phyloP scores from a whole-genome alignment of 768 basidiomycete genomes.

The Xerocomellus intermedius region DNA sequence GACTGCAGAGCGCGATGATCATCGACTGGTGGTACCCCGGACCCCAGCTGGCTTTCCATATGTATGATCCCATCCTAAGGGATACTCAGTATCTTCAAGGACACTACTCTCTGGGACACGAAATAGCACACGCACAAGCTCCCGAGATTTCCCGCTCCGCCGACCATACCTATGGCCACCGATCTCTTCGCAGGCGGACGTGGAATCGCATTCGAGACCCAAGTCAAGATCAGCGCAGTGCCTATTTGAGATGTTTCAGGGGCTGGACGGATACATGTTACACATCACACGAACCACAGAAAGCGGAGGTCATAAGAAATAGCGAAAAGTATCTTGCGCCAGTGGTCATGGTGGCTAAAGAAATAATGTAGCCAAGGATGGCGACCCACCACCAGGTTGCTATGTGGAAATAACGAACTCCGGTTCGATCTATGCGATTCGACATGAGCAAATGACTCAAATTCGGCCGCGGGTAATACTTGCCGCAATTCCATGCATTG shows the following conservation, averaged over 20 bases:
- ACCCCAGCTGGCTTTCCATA: constrained; percentile 61
- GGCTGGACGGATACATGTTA: neutral
- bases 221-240: constrained; percentile 46
- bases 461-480: neutral
- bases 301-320: constrained; percentile 62
- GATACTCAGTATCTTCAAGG: neutral
- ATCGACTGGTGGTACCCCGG: constrained; percentile 63
- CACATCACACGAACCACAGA: constrained; percentile 34
- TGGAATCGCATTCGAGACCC: constrained; percentile 61
- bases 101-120: neutral
- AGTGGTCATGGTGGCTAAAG: constrained; percentile 49
- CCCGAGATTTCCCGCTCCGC: constrained; percentile 56
- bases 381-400: constrained; percentile 55
- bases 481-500: constrained; percentile 57
- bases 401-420: constrained; percentile 66
- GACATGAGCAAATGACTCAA: neutral
- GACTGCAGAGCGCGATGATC: constrained; percentile 43
- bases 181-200: constrained; percentile 53
- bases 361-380: constrained; percentile 59
- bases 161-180: constrained; percentile 62
- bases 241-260: constrained; percentile 25
- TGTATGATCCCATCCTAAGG: constrained; percentile 57
- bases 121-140: constrained; percentile 43
- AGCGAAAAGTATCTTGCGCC: constrained; percentile 58
- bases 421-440: constrained; percentile 45